These are phyloP conservation scores for Pseudogymnoascus sp. DNA, from an alignment of 2,329 filamentous ascomycete species.

Conservation along the genomic window DNA sequence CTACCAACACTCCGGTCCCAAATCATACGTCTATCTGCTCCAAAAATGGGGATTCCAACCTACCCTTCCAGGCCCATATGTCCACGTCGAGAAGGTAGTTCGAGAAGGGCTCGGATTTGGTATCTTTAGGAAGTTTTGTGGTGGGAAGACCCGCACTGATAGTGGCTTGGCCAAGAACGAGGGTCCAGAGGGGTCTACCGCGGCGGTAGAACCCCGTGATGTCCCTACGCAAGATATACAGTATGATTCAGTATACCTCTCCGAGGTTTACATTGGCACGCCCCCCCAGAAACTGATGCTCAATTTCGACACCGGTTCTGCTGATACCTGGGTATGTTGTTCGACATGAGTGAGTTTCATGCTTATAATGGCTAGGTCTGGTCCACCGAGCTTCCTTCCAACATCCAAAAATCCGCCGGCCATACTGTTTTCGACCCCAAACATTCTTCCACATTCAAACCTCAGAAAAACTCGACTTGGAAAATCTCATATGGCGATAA, in stretches of 20 bases:
- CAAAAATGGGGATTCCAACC: slow-evolving; percentile 57
- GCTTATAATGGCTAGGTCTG: slow-evolving; percentile 38
- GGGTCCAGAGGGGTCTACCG: slow-evolving; percentile 24
- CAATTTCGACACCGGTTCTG: slow-evolving; percentile 64
- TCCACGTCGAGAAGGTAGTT: slow-evolving; percentile 37
- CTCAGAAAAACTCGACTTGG: slow-evolving; percentile 45
- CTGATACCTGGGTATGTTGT: slow-evolving; percentile 56
- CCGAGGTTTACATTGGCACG: slow-evolving; percentile 55
- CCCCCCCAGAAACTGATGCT: slow-evolving; percentile 54
- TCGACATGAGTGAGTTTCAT: not conserved
- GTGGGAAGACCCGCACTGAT: slow-evolving; percentile 41
- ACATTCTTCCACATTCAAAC: slow-evolving; percentile 54
- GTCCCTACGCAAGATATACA: slow-evolving; percentile 57
- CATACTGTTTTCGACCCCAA: slow-evolving; percentile 53
- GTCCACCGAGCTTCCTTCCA: slow-evolving; percentile 41
- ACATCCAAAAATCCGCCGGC: slow-evolving; percentile 28
- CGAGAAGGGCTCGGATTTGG: slow-evolving; percentile 36
- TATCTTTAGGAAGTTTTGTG: slow-evolving; percentile 40
- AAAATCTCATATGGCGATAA: slow-evolving; percentile 61
- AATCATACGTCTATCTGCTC: slow-evolving; percentile 55
- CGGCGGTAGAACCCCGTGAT: slow-evolving; percentile 35
- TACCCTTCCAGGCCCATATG: slow-evolving; percentile 55
- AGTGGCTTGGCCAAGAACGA: slow-evolving; percentile 42
- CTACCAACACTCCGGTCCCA: slow-evolving; percentile 51
- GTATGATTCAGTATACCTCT: slow-evolving; percentile 60